A percentile compares a stretch with the other conserved stretches of the same genome.
Evolutionary conservation across 75 land plant species (phyloP).

Genomic region (Cryptomeria japonica): DNA sequence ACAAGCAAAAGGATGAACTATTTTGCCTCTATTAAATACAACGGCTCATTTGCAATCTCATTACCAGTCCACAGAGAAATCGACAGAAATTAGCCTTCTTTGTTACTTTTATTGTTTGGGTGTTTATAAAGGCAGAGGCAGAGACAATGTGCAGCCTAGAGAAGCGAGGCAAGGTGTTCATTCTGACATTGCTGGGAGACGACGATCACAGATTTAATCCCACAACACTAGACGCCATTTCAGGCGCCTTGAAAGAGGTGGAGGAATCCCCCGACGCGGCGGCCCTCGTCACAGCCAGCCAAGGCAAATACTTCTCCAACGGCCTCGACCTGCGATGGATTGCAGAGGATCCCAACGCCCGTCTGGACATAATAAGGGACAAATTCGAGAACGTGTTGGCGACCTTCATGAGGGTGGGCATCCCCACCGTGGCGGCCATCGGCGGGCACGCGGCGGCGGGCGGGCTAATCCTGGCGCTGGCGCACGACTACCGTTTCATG

Average conservation of each 20-base stretch:
- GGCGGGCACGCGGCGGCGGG: constrained; percentile 51
- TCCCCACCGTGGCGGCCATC: constrained; percentile 47
- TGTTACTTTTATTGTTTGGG: too few species aligned
- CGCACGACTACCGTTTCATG: constrained; percentile 57
- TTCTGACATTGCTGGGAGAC: constrained; percentile 29
- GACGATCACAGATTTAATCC: constrained; percentile 41
- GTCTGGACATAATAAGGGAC: not conserved
- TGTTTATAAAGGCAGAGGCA: too few species aligned
- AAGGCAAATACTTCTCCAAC: constrained; percentile 47
- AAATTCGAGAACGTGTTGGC: constrained; percentile 25
- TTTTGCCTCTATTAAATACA: too few species aligned
- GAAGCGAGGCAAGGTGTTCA: constrained; percentile 28
- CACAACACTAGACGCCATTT: constrained; percentile 17
- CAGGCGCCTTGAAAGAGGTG: constrained; percentile 12
- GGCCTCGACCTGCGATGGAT: constrained; percentile 40
- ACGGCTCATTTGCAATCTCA: too few species aligned
- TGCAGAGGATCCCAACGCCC: not conserved
- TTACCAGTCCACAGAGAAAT: too few species aligned
- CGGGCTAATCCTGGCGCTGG: constrained; percentile 42
- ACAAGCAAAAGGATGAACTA: too few species aligned
- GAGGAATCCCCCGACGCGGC: not conserved
- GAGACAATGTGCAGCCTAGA: constrained; percentile 28
- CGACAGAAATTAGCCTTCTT: too few species aligned
- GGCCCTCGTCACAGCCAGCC: constrained; percentile 45
- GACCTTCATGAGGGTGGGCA: constrained; percentile 21